Evolutionary conservation across 2,329 filamentous ascomycete species (phyloP).

Genomic region (Thelonectria olida): DNA sequence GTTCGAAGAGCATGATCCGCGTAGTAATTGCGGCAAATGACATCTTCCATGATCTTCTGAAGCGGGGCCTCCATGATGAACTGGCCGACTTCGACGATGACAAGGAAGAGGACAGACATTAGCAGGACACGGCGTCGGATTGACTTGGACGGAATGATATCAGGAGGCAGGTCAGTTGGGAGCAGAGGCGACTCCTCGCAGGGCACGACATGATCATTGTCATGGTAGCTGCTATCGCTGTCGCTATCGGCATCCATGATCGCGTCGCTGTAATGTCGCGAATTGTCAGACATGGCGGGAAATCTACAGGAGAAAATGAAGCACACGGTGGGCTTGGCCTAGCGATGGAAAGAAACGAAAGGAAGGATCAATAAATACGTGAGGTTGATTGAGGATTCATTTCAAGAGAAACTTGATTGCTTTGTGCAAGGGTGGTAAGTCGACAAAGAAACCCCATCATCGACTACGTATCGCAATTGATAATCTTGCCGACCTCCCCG

Average conservation of each 20-base stretch:
- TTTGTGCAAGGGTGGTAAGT: not conserved
- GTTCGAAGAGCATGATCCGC: conserved; percentile 48
- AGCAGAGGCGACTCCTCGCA: conserved; percentile 37
- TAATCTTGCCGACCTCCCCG: conserved; percentile 14
- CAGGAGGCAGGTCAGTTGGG: conserved; percentile 24
- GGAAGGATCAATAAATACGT: not conserved
- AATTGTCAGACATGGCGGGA: conserved; percentile 6
- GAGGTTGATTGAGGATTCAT: not conserved
- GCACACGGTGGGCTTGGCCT: not conserved
- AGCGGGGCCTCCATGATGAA: conserved; percentile 51
- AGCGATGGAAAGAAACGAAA: not conserved
- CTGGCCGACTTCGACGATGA: conserved; percentile 54
- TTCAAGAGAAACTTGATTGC: not conserved
- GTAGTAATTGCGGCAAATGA: conserved; percentile 61
- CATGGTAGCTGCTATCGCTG: conserved; percentile 2
- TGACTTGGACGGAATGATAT: conserved; percentile 34
- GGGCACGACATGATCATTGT: not conserved
- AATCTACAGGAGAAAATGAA: not conserved
- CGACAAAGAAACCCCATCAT: not conserved
- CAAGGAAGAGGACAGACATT: conserved; percentile 50
- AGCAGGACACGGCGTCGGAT: conserved; percentile 43
- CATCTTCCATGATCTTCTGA: conserved; percentile 61
- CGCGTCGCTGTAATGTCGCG: not conserved
- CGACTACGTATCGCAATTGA: not conserved
- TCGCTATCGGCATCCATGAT: conserved; percentile 16